Evolutionary conservation across 23 red algal genomes (phyloP), one percentile per base, ranked within the genome.

Genomic region (Agarophyton chilense): DNA sequence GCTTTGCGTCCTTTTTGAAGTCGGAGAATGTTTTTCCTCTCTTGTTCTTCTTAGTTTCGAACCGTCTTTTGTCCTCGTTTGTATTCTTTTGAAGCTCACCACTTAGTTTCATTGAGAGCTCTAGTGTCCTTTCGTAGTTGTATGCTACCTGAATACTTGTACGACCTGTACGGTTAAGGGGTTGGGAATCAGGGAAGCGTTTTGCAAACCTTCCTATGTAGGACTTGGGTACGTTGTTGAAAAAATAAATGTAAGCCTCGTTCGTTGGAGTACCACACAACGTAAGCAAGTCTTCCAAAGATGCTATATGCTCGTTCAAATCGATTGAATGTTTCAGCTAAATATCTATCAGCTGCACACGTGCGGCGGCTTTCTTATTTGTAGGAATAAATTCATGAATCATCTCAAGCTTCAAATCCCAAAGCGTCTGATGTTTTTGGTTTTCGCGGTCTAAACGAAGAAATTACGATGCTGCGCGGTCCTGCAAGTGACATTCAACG

Each of bases 401-500:
- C 56, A 70, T 86, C 42, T 56, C 81, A 47, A 32, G 0, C n/a
- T 35, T 52, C 25, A 86, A 0, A 34, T 70, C 10, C 35, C 28
- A 58, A 1, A 86, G 44, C 11, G 81, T 86, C 41, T 44, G 12
- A 0, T 58, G 58, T 61, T 71, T 86, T 33, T 86, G 26, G 36
- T 72, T 62, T 8, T 86, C 33, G 10, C 63, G 38, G 29, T 86
- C 61, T n/a, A 86, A 26, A 44, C 81, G 14, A 6, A 62, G 36
- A 3, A 86, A 72, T 61, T 39, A 86, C 16, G 61, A 66, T 66
- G 56, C 38, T 45, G 61, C 81, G 4, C 61, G 60, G 3, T 86
- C 81, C n/a, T 67, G 81, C n/a, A 86, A 34, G 2, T 86, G 81
- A 72, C 61, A 86, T 40, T 86, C 61, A 11, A 33, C 81, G 43